phyloP scores from a whole-genome alignment of 495 filamentous ascomycete species.

The Penicillium canescens region DNA sequence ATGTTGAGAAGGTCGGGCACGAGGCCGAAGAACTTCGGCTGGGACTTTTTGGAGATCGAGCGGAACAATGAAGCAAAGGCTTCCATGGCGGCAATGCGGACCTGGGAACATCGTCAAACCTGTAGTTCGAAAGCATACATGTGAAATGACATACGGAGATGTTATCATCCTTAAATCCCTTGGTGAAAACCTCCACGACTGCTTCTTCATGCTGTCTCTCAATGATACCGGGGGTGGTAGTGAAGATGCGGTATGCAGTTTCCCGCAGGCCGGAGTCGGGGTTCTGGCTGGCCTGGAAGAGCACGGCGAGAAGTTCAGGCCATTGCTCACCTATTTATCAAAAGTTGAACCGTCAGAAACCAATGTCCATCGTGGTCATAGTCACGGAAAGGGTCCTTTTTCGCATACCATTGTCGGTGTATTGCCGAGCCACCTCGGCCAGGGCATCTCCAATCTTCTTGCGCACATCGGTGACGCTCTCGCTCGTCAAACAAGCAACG shows the following conservation, averaged over 20 bases:
- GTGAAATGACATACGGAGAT: constrained; percentile 57
- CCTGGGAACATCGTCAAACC: constrained; percentile 42
- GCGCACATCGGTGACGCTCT: constrained; percentile 69
- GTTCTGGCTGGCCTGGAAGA: constrained; percentile 88
- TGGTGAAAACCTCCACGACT: constrained; percentile 80
- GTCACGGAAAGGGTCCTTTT: constrained; percentile 11
- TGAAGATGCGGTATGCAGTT: constrained; percentile 89
- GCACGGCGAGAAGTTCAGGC: constrained; percentile 82
- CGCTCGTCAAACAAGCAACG: constrained; percentile 69
- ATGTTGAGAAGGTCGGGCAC: constrained; percentile 90
- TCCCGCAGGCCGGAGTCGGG: constrained; percentile 79
- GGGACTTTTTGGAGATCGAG: constrained; percentile 79
- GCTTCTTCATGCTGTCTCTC: constrained; percentile 91
- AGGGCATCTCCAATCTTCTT: constrained; percentile 97
- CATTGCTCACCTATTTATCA: constrained; percentile 69
- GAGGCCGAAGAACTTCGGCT: constrained; percentile 81
- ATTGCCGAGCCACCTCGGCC: constrained; percentile 91
- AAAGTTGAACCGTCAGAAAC: constrained; percentile 21
- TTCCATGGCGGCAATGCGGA: constrained; percentile 91
- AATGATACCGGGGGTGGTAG: constrained; percentile 93
- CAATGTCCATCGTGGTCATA: constrained; percentile 1
- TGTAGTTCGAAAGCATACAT: neutral
- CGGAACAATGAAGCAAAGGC: constrained; percentile 96
- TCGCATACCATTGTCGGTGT: constrained; percentile 81
- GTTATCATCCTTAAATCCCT: constrained; percentile 87